Percentiles rank a stretch among this genome's conserved stretches.
Conservation (phyloP, 768 basidiomycete species). For the Brasilioporus rufonigricans region DNA sequence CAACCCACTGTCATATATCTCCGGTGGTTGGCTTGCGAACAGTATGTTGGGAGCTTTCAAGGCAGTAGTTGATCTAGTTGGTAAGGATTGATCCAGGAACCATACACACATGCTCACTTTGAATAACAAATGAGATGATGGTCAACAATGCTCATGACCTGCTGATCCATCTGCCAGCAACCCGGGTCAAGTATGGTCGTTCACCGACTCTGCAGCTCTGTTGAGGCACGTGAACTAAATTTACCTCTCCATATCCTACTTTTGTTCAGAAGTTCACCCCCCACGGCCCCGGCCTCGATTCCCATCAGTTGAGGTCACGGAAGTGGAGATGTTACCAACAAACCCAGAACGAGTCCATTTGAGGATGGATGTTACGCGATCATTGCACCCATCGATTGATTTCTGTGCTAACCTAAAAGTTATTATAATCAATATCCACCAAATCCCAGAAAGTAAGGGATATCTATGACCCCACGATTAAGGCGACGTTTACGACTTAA, state of each 20-base stretch:
- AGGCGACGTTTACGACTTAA: too few relatives aligned
- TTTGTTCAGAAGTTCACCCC: too few relatives aligned
- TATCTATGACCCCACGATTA: too few relatives aligned
- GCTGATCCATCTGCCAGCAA: too few relatives aligned
- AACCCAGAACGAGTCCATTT: too few relatives aligned
- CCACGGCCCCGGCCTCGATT: too few relatives aligned
- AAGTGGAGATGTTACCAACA: too few relatives aligned
- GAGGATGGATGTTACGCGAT: neutral
- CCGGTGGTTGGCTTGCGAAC: conserved; percentile 15
- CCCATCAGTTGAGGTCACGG: too few relatives aligned
- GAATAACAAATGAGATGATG: neutral
- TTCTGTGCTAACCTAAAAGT: neutral
- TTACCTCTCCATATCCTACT: too few relatives aligned
- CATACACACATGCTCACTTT: neutral
- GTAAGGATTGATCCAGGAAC: neutral
- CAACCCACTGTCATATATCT: conserved; percentile 42
- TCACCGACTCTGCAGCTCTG: neutral
- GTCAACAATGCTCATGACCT: neutral
- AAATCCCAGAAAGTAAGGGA: too few relatives aligned
- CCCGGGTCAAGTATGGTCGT: neutral
- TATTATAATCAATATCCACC: too few relatives aligned
- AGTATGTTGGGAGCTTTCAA: neutral
- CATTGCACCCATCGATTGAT: neutral
- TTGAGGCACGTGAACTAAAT: too few relatives aligned
- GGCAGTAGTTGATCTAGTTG: neutral